These are phyloP conservation scores for Polyrhizophydium stewartii DNA, from an alignment of 371 early-diverging fungal genomes.

Conservation along the genomic window DNA sequence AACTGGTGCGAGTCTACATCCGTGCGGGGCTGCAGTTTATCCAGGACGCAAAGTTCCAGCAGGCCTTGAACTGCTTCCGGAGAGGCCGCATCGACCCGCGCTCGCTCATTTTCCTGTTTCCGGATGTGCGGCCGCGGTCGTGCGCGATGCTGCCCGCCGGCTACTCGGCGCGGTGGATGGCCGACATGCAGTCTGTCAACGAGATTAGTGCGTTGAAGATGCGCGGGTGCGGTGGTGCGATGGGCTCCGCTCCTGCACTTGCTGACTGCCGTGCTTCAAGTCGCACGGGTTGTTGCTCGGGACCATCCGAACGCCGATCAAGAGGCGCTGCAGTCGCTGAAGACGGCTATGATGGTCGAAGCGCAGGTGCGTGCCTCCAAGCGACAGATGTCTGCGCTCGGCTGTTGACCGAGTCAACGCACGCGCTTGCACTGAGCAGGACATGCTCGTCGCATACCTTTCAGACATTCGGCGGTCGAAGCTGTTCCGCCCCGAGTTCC, in stretches of 20 bases:
- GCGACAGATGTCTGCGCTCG: neutral
- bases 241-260: no score
- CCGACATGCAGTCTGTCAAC: conserved; percentile 4
- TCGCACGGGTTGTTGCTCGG: neutral
- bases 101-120: conserved; percentile 55
- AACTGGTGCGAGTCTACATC: conserved; percentile 59
- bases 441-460: neutral
- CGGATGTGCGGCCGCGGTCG: conserved; percentile 30
- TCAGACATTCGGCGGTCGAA: neutral
- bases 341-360: neutral
- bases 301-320: neutral
- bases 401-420: no score
- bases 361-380: neutral
- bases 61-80: conserved; percentile 57
- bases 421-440: no score
- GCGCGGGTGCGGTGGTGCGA: no score
- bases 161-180: neutral
- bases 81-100: conserved; percentile 66
- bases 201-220: conserved; percentile 4
- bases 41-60: conserved; percentile 63
- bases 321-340: neutral
- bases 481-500: neutral
- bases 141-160: neutral
- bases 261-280: no score
- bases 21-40: conserved; percentile 64